Base-by-base conservation (phyloP, 2,329 filamentous ascomycete species). In the Botrytis medusae region DNA sequence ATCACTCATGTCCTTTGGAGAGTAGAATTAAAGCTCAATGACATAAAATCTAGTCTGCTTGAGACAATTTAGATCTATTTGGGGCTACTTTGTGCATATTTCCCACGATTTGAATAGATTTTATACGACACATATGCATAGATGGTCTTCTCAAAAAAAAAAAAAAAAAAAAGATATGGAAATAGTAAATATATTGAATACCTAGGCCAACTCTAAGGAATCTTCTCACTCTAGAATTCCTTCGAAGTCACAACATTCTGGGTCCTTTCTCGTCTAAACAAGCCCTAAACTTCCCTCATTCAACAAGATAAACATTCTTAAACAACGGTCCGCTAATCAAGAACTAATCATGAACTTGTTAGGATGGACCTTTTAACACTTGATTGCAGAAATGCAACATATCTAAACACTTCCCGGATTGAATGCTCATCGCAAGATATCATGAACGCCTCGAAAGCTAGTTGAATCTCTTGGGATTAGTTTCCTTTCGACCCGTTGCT, bases 171-270 rank as follows among this genome's bases (percentile, higher is more conserved):
- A 29, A 8, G 29, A 18, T 54, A 1, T 54, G 22, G 6, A n/a
- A 16, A 29, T 8, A 8, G n/a, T 2, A 54, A 6, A 54, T 29
- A 4, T 3, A 4, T 29, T 54, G 6, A 8, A n/a, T 16, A 18
- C 1, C 6, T 8, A 1, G 14, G 6, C 12, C 2, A 18, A 29
- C n/a, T 0, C 2, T 1, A 18, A 16, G 16, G 14, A 54, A 16
- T 54, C n/a, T 29, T 29, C 14, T 54, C 14, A 54, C n/a, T 8
- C 16, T 44, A 44, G 16, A 51, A 14, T 14, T n/a, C 48, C 4
- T 14, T 51, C 25, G 4, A n/a, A n/a, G 14, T 29, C 14, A 54
- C 51, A 29, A 54, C 12, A 1, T 7, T 16, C 5, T n/a, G 3
- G 1, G 7, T 5, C 5, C 12, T 5, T 16, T 16, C 5, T 54